Percentiles rank a stretch among this genome's conserved stretches.
phyloP scores from a whole-genome alignment of 352 stramenopile species.

The Phytophthora pini region DNA sequence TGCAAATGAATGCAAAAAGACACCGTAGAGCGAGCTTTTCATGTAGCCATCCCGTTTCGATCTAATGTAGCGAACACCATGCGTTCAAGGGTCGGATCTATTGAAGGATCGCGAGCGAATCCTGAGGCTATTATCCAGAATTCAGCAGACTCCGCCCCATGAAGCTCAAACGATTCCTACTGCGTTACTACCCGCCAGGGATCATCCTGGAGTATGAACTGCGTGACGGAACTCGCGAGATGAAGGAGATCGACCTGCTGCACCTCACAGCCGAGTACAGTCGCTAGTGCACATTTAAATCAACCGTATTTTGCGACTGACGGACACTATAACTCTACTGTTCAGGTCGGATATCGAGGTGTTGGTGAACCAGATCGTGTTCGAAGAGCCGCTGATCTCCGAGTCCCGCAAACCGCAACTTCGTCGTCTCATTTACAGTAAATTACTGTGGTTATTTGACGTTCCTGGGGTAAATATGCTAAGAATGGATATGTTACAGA shows the following conservation, averaged over 20 bases:
- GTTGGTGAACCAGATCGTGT: slow-evolving; percentile 96
- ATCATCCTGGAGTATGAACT: slow-evolving; percentile 97
- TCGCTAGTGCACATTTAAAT: not conserved
- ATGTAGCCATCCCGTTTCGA: slow-evolving; percentile 17
- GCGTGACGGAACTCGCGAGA: slow-evolving; percentile 92
- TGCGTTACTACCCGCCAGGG: slow-evolving; percentile 95
- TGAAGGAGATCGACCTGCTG: slow-evolving; percentile 96
- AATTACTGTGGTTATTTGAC: slow-evolving; percentile 6
- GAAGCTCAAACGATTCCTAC: slow-evolving; percentile 96
- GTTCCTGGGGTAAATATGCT: not conserved
- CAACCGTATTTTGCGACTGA: not conserved
- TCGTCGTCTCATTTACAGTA: slow-evolving; percentile 93
- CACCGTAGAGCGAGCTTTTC: no score
- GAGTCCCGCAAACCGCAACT: slow-evolving; percentile 95
- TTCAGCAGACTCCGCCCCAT: slow-evolving; percentile 51
- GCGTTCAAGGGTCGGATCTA: slow-evolving; percentile 22
- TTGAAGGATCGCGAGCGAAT: slow-evolving; percentile 23
- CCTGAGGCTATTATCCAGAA: slow-evolving; percentile 14
- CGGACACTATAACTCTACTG: not conserved
- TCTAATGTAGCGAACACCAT: slow-evolving; percentile 29
- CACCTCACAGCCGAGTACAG: slow-evolving; percentile 92
- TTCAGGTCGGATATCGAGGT: slow-evolving; percentile 93
- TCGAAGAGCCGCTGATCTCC: slow-evolving; percentile 94
- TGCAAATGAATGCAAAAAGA: no score
- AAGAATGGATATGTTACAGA: slow-evolving; percentile 48